Evolutionary conservation across 805 yeast species (phyloP), one percentile per base, ranked within the genome.

Genomic region (Clavispora santaluciae): DNA sequence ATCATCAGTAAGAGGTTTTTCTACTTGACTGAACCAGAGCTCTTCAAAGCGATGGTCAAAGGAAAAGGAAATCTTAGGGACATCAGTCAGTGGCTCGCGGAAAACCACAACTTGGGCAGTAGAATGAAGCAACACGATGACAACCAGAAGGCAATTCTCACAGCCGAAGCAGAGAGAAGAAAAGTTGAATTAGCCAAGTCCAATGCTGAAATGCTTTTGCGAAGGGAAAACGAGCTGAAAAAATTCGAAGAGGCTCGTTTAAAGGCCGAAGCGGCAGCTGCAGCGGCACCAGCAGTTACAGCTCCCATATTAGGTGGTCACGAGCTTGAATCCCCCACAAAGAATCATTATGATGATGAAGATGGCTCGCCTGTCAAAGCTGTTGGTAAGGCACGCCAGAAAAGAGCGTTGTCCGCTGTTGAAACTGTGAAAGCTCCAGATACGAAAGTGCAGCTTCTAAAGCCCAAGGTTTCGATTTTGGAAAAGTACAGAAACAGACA

Each of bases 51-150:
- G 4, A 66, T 69, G 51, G 68, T 66, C 18, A 66, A 64, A 42
- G 72, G 71, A 5, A 66, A 60, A 48, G 73, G 73, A 6, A 65
- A 68, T 35, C 56, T 69, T 21, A 57, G 72, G 29, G 70, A 65
- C 17, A 59, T 68, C 36, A 61, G 65, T 22, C 62, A 55, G 41
- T 65, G 67, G 66, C 55, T 70, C 24, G 57, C 59, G 5, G 68
- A 64, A n/a, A 66, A 63, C 43, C 37, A 44, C 25, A 33, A 42
- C 3, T 36, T 50, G 36, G 43, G 42, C 40, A 44, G 45, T 24
- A 39, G 53, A 8, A 36, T 49, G 34, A 46, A 31, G 11, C 42
- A 43, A 24, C 43, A 50, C 36, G 53, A 50, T 17, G 34, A 36
- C 4, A 25, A 18, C 31, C 54, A 56, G 38, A 56, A 55, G 38